phyloP scores from a whole-genome alignment of 192 early-diverging fungal genomes.

The Coemansia sp. region DNA sequence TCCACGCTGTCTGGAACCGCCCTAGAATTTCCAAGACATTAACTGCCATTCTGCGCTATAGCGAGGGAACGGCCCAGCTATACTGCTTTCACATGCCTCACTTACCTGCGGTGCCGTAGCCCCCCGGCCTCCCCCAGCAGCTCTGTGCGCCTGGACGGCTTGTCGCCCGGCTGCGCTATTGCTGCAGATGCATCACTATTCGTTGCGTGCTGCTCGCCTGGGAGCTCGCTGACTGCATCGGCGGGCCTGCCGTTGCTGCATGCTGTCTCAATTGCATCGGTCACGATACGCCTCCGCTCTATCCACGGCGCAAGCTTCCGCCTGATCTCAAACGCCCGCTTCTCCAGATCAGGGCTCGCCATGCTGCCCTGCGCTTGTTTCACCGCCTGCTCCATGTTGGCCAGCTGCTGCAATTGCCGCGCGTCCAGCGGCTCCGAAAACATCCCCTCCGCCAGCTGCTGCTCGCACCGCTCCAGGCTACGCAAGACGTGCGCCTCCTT shows the following conservation, averaged over 20 bases:
- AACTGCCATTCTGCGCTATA: not conserved
- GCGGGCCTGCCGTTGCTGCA: not conserved
- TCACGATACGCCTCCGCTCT: constrained; percentile 21
- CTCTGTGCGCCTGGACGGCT: constrained; percentile 29
- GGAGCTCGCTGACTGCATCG: not conserved
- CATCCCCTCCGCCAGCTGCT: constrained; percentile 9
- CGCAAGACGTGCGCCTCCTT: constrained; percentile 18
- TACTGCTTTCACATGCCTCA: constrained; percentile 3
- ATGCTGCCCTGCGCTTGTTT: not conserved
- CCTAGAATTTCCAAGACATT: constrained; percentile 11
- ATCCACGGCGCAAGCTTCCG: constrained; percentile 28
- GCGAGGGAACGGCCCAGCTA: not conserved
- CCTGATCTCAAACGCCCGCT: constrained; percentile 10
- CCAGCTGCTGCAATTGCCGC: constrained; percentile 28
- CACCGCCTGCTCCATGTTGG: constrained; percentile 31
- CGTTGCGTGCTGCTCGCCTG: not conserved
- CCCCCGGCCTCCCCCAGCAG: constrained; percentile 44
- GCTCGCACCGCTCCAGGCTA: constrained; percentile 26
- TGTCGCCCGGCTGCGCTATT: too few species aligned
- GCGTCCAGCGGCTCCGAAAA: constrained; percentile 44
- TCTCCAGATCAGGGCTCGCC: constrained; percentile 1
- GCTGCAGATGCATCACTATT: not conserved
- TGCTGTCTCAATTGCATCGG: constrained; percentile 1
- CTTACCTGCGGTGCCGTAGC: constrained; percentile 45
- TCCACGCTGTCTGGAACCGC: constrained; percentile 34